Evolutionary conservation across 1,139 yeast genomes (phyloP).

Genomic region (Candida tropicalis): DNA sequence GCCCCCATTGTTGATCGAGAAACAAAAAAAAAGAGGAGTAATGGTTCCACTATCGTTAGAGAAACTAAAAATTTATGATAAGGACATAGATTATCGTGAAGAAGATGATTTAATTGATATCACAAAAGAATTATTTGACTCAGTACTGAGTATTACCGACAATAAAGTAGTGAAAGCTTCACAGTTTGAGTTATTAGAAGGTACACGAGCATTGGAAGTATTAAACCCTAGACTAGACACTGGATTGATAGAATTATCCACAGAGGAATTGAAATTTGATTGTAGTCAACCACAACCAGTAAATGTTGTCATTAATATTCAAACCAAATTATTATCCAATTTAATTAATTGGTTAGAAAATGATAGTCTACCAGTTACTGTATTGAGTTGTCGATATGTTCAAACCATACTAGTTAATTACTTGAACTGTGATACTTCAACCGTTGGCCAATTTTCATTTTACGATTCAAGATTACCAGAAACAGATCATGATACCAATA

Average conservation of each 20-base stretch:
- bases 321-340: constrained; percentile 46
- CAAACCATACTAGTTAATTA: constrained; percentile 54
- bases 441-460: constrained; percentile 23
- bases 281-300: constrained; percentile 33
- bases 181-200: constrained; percentile 63
- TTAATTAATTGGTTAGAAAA: constrained; percentile 64
- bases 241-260: constrained; percentile 48
- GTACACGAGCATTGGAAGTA: constrained; percentile 74
- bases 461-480: constrained; percentile 19
- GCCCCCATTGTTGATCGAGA: too few relatives aligned
- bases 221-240: constrained; percentile 66
- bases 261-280: constrained; percentile 44
- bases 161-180: constrained; percentile 54
- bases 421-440: constrained; percentile 12
- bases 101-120: constrained; percentile 40
- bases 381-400: constrained; percentile 66
- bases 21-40: background rate
- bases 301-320: constrained; percentile 45
- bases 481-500: constrained; percentile 2
- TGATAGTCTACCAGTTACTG: constrained; percentile 62
- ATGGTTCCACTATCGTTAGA: constrained; percentile 11
- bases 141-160: constrained; percentile 33
- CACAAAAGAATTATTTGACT: constrained; percentile 39
- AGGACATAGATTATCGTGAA: background rate
- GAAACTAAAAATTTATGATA: constrained; percentile 8